Percentiles rank a stretch among this genome's conserved stretches.
Conservation (phyloP, 2,329 filamentous ascomycete genomes). For the Neonectria punicea region DNA sequence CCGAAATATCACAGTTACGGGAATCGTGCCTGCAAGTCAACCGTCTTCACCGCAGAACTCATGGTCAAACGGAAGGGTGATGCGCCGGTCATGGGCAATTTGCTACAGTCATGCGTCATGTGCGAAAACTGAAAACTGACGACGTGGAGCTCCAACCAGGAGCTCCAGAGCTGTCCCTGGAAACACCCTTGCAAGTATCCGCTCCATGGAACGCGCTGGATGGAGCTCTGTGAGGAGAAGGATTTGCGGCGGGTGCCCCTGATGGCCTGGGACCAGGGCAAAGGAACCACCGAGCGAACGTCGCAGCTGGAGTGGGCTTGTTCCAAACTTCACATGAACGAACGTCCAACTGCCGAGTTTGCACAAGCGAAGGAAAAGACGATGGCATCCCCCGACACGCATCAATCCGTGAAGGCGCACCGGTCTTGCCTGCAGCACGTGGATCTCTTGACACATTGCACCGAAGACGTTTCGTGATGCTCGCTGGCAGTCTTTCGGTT, state of each 20-base stretch:
- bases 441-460: conserved; percentile 1
- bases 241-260: neutral
- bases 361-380: neutral
- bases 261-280: conserved; percentile 4
- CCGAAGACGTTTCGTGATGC: neutral
- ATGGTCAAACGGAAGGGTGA: conserved; percentile 4
- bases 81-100: conserved; percentile 8
- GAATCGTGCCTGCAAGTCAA: neutral
- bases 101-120: conserved; percentile 11
- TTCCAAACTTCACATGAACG: conserved; percentile 12
- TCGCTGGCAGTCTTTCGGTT: conserved; percentile 1
- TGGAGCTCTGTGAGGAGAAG: conserved; percentile 6
- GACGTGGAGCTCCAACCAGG: neutral
- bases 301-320: conserved; percentile 18
- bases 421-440: neutral
- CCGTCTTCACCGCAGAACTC: neutral
- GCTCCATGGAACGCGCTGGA: conserved; percentile 12
- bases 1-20: neutral
- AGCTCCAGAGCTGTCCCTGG: conserved; percentile 15
- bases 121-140: neutral
- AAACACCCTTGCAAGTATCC: conserved; percentile 14
- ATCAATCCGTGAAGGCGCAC: neutral
- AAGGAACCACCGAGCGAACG: conserved; percentile 17
- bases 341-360: conserved; percentile 18
- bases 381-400: conserved; percentile 1